Conservation (phyloP, 805 yeast genomes). For the Naumovozyma castellii region DNA sequence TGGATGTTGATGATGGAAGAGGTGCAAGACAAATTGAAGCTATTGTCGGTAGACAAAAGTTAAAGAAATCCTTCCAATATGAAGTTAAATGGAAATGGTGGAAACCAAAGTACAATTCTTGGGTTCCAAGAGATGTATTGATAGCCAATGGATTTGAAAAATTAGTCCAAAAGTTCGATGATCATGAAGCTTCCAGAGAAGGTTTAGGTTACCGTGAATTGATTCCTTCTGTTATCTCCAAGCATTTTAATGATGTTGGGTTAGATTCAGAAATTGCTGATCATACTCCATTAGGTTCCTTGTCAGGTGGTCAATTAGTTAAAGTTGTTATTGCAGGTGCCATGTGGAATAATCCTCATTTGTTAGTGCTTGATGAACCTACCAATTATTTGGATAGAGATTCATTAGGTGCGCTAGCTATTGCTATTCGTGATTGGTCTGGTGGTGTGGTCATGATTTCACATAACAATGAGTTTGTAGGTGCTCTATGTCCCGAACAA, state of each 20-base stretch:
- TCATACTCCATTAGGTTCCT: conserved; percentile 92
- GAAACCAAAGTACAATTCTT: conserved; percentile 87
- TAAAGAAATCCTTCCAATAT: conserved; percentile 93
- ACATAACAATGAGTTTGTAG: conserved; percentile 93
- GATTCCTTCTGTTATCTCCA: conserved; percentile 82
- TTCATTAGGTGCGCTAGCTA: conserved; percentile 92
- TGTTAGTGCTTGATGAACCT: conserved; percentile 94
- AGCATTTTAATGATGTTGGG: conserved; percentile 96
- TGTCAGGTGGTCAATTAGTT: conserved; percentile 96
- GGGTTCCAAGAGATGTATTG: conserved; percentile 80
- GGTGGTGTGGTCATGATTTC: conserved; percentile 99
- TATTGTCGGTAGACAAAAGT: conserved; percentile 91
- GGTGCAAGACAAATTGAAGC: conserved; percentile 89
- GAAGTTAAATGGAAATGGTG: conserved; percentile 90
- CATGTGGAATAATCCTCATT: conserved; percentile 98
- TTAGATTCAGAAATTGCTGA: conserved; percentile 97
- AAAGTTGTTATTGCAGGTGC: conserved; percentile 99
- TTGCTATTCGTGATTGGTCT: conserved; percentile 95
- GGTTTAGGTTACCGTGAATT: conserved; percentile 97
- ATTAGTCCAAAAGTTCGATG: conserved; percentile 92
- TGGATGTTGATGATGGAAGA: conserved; percentile 77
- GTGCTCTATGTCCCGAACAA: conserved; percentile 96
- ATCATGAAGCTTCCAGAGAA: conserved; percentile 98
- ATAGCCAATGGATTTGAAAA: conserved; percentile 80
- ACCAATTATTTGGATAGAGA: conserved; percentile 97